Conservation (phyloP, 768 basidiomycete genomes). For the Tephrocybe sp. region DNA sequence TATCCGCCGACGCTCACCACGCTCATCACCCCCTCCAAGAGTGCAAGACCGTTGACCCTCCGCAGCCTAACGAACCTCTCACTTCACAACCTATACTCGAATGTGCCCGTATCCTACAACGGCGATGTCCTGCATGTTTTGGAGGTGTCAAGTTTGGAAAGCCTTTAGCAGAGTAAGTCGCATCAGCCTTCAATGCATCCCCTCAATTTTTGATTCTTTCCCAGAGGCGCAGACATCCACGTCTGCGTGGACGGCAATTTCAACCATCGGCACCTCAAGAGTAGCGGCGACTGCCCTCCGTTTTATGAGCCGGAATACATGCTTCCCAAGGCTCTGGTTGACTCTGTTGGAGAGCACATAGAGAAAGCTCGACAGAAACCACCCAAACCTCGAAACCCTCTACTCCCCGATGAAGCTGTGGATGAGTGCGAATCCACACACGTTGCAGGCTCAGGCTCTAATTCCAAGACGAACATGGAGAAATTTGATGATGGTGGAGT, state of each 20-base stretch:
- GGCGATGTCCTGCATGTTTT: too few relatives aligned
- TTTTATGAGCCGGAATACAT: too few relatives aligned
- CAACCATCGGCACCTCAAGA: too few relatives aligned
- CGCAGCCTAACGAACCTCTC: not conserved
- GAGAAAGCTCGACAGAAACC: slow-evolving; percentile 17
- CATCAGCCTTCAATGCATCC: not conserved
- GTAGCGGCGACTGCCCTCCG: too few relatives aligned
- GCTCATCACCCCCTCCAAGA: too few relatives aligned
- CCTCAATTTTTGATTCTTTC: not conserved
- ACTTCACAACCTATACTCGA: not conserved
- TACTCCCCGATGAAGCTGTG: slow-evolving; percentile 26
- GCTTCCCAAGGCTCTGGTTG: too few relatives aligned
- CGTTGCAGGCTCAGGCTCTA: slow-evolving; percentile 26
- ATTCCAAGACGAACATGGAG: too few relatives aligned
- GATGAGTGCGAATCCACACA: slow-evolving; percentile 32
- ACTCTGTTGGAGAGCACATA: slow-evolving; percentile 28
- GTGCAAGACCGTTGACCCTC: not conserved
- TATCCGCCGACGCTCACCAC: not conserved
- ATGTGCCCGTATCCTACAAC: slow-evolving; percentile 21
- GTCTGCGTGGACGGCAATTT: slow-evolving; percentile 35
- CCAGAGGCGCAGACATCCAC: slow-evolving; percentile 37
- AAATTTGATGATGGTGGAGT: too few relatives aligned
- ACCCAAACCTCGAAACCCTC: not conserved
- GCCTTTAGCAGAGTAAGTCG: slow-evolving; percentile 18
- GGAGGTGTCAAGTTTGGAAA: slow-evolving; percentile 30